These are phyloP conservation scores for Prunus kanzakura DNA, from an alignment of 306 rosid species.

Conservation along the genomic window DNA sequence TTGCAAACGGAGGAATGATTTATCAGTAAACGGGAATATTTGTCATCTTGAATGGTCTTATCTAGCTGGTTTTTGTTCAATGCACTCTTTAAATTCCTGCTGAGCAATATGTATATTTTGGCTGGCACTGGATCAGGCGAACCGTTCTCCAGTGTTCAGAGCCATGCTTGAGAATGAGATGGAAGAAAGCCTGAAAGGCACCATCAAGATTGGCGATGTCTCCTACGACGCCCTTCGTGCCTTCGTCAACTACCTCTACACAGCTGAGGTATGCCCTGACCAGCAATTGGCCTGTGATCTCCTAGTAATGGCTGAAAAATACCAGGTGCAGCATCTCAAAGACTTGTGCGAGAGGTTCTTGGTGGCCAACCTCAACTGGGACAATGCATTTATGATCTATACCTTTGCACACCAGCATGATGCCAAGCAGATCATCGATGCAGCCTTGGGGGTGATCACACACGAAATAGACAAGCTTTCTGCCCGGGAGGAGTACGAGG, in stretches of 20 bases:
- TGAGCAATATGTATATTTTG: too few relatives aligned
- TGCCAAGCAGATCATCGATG: conserved; percentile 48
- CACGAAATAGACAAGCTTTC: conserved; percentile 62
- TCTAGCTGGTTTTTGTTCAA: background rate
- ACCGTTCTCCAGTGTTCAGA: conserved; percentile 78
- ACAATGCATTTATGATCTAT: conserved; percentile 50
- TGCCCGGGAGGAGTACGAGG: conserved; percentile 47
- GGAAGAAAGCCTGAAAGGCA: conserved; percentile 68
- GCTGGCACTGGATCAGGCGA: conserved; percentile 31
- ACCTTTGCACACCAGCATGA: conserved; percentile 72
- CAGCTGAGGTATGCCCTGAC: conserved; percentile 62
- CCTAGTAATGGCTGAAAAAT: too few relatives aligned
- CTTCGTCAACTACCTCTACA: conserved; percentile 70
- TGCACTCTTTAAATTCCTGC: too few relatives aligned
- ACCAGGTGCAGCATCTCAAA: too few relatives aligned
- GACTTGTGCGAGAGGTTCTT: too few relatives aligned
- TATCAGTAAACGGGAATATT: too few relatives aligned
- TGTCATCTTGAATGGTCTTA: background rate
- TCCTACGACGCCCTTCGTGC: conserved; percentile 55
- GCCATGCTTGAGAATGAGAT: conserved; percentile 34
- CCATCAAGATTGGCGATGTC: conserved; percentile 65
- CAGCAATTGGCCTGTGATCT: conserved; percentile 51
- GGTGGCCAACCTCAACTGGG: conserved; percentile 27
- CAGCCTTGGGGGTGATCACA: conserved; percentile 50
- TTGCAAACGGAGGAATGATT: too few relatives aligned